phyloP scores from a whole-genome alignment of 2,329 filamentous ascomycete genomes.

The Microsporum ferrugineum region DNA sequence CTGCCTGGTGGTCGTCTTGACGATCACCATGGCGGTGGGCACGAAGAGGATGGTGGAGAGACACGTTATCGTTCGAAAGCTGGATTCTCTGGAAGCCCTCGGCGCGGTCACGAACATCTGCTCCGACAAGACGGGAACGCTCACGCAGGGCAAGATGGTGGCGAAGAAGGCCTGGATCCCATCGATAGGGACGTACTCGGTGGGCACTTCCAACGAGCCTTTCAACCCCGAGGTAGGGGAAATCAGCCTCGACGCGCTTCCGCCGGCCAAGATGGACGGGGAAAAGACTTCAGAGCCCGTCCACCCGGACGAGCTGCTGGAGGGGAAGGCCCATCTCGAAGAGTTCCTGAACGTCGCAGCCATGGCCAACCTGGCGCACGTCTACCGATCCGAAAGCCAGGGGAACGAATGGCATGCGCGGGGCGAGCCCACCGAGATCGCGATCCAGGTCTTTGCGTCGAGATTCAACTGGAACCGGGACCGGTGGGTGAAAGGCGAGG shows the following conservation, averaged over 20 bases:
- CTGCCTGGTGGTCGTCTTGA: slow-evolving; percentile 53
- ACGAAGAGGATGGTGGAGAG: slow-evolving; percentile 48
- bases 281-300: slow-evolving; percentile 18
- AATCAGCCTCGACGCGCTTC: slow-evolving; percentile 30
- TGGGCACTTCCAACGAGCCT: slow-evolving; percentile 45
- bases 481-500: slow-evolving; percentile 40
- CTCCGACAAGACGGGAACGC: slow-evolving; percentile 49
- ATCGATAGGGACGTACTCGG: slow-evolving; percentile 45
- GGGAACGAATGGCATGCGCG: slow-evolving; percentile 47
- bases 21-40: slow-evolving; percentile 55
- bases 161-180: slow-evolving; percentile 50
- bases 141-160: slow-evolving; percentile 55
- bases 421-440: slow-evolving; percentile 61
- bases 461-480: slow-evolving; percentile 54
- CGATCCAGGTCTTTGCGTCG: slow-evolving; percentile 61
- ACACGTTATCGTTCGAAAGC: slow-evolving; percentile 47
- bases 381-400: slow-evolving; percentile 43
- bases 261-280: slow-evolving; percentile 22
- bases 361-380: slow-evolving; percentile 53
- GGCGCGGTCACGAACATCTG: slow-evolving; percentile 51
- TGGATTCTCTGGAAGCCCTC: slow-evolving; percentile 48
- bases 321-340: slow-evolving; percentile 39
- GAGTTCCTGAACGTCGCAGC: slow-evolving; percentile 53
- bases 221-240: slow-evolving; percentile 46
- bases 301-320: slow-evolving; percentile 27